Base-by-base conservation (phyloP, 768 basidiomycete genomes). In the Crepidotus variabilis region DNA sequence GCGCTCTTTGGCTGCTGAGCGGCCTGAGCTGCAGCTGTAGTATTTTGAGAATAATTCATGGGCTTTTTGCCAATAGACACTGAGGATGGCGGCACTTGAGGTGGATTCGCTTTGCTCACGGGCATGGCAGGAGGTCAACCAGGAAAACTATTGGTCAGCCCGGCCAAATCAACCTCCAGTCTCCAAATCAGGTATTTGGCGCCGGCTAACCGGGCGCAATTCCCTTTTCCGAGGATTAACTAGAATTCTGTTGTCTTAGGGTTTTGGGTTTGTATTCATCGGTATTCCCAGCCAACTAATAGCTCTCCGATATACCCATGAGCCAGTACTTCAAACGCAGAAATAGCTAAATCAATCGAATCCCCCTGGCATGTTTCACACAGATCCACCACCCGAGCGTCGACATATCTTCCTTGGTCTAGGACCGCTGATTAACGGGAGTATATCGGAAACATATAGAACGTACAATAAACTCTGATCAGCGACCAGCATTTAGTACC, bases 41-140 rank as follows among this genome's bases (percentile, higher is more conserved):
- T 60, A 9, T 52, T 55, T 18, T 61, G 61, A 28, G 73, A 71
- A 67, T 93, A 93, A 1, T 86, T 79, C 92, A 94, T 94, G 32
- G 92, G 93, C 66, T 92, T 90, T 77, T 96, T 96, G 63, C 93
- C 93, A 61, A 90, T 90, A 21, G 92, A 92, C 14, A 93, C 83
- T 51, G 90, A 90, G 58, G 85, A 87, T 34, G 88, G 92, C 50
- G 76, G 75, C 57, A 68, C 68, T 72, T 73, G 67, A 68, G 69
- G 63, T 60, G 63, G 65, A 67, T 67, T 70, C 57, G 69, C 59
- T 69, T 66, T 67, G 67, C 66, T 69, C 62, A 69, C 69, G 65
- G 70, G 72, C 71, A 72, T 72, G 68, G 69, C 67, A 68, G 65
- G 68, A 67, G 62, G 34, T 46, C 43, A 55, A 55, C 49, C 43